These are phyloP conservation scores for Polytrichum commune DNA, from an alignment of 225 moss, liverwort and hornwort species.

Conservation along the genomic window DNA sequence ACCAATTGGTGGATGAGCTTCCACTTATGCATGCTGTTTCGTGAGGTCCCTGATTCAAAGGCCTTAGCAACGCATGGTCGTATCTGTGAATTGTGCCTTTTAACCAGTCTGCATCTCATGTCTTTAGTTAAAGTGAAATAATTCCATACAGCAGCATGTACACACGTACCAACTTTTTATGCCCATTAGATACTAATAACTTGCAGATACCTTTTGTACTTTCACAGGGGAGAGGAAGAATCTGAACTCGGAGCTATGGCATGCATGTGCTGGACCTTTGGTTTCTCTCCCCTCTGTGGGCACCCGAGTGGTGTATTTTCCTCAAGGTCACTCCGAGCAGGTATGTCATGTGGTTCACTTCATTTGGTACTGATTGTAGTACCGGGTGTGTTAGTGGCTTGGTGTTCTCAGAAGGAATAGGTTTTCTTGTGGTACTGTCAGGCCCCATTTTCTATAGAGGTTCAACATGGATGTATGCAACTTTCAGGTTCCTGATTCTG, in stretches of 20 bases:
- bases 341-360: slow-evolving; percentile 13
- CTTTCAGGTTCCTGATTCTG: too few relatives aligned
- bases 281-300: slow-evolving; percentile 46
- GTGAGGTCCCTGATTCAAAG: too few relatives aligned
- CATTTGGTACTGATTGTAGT: neutral
- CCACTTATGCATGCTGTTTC: too few relatives aligned
- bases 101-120: too few relatives aligned
- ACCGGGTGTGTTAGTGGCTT: neutral
- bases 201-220: neutral
- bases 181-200: neutral
- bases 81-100: neutral
- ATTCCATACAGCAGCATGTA: neutral
- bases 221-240: slow-evolving; percentile 45
- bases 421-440: neutral
- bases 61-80: neutral
- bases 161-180: neutral
- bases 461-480: neutral
- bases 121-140: too few relatives aligned
- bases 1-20: too few relatives aligned
- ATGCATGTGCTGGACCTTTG: slow-evolving; percentile 60
- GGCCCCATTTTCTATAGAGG: neutral
- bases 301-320: slow-evolving; percentile 57
- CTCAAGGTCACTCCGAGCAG: slow-evolving; percentile 65
- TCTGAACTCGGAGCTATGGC: slow-evolving; percentile 64
- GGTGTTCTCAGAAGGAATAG: neutral